Conservation (phyloP, 352 stramenopile species). For the Pythium plurisporium region DNA sequence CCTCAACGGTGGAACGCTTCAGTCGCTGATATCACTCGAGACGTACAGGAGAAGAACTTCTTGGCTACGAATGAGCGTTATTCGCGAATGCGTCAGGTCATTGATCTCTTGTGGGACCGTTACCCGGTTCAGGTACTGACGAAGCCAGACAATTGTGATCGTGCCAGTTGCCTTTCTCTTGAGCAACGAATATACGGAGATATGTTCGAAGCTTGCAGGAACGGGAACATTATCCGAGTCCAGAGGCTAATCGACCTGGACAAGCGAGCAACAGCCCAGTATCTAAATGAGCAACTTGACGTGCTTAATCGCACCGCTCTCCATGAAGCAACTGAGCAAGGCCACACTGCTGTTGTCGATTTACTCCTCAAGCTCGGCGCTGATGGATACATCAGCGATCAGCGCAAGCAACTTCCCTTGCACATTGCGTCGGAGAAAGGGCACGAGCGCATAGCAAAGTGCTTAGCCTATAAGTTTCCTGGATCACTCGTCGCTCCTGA, state of each 20-base stretch:
- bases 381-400: conserved; percentile 48
- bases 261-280: conserved; percentile 40
- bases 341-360: conserved; percentile 52
- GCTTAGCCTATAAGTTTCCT: conserved; percentile 40
- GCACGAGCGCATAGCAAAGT: conserved; percentile 44
- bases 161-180: conserved; percentile 35
- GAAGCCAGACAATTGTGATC: conserved; percentile 27
- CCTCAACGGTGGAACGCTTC: conserved; percentile 6
- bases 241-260: conserved; percentile 54
- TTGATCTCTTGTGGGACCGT: conserved; percentile 60
- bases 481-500: conserved; percentile 32
- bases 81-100: conserved; percentile 51
- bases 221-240: conserved; percentile 51
- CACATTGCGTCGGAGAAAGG: conserved; percentile 46
- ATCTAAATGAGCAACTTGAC: conserved; percentile 46
- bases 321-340: conserved; percentile 57
- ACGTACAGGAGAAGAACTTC: conserved; percentile 32
- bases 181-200: conserved; percentile 56
- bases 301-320: conserved; percentile 39
- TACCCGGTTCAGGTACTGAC: conserved; percentile 31
- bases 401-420: conserved; percentile 37
- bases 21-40: background rate
- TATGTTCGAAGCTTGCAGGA: conserved; percentile 43
- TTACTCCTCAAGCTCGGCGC: conserved; percentile 53
- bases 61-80: conserved; percentile 35